Evolutionary conservation across 345 rosid species (phyloP).

Genomic region (Pistacia vera): DNA sequence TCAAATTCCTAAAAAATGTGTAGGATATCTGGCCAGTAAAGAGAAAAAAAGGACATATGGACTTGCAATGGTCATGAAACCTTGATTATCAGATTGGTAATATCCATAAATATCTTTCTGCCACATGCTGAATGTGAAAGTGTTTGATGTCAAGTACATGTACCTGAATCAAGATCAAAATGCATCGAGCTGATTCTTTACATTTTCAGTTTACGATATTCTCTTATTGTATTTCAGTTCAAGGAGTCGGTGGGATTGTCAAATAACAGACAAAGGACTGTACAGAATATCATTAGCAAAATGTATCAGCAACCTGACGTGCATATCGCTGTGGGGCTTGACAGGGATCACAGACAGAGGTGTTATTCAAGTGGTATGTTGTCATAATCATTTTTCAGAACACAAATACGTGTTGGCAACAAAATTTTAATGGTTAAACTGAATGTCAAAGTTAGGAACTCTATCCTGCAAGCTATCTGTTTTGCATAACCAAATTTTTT

Average conservation of each 20-base stretch:
- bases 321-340: conserved; percentile 88
- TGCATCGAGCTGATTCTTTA: background rate
- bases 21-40: background rate
- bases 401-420: background rate
- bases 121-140: background rate
- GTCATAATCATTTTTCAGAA: background rate
- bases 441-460: background rate
- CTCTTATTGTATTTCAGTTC: conserved; percentile 49
- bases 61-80: background rate
- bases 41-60: conserved; percentile 1
- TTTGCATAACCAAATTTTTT: too few relatives aligned
- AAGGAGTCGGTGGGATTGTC: conserved; percentile 92
- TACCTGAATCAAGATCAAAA: background rate
- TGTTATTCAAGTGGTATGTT: conserved; percentile 75
- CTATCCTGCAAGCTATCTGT: background rate
- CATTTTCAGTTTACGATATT: background rate
- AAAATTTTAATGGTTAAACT: background rate
- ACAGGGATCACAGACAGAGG: conserved; percentile 89
- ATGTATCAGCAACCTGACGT: conserved; percentile 70
- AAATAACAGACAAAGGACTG: conserved; percentile 80
- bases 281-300: conserved; percentile 63
- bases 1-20: background rate
- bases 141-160: background rate
- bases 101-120: background rate
- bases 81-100: too few relatives aligned